Evolutionary conservation across 2,329 filamentous ascomycete species (phyloP).

Genomic region (Xylaria hypoxylon): DNA sequence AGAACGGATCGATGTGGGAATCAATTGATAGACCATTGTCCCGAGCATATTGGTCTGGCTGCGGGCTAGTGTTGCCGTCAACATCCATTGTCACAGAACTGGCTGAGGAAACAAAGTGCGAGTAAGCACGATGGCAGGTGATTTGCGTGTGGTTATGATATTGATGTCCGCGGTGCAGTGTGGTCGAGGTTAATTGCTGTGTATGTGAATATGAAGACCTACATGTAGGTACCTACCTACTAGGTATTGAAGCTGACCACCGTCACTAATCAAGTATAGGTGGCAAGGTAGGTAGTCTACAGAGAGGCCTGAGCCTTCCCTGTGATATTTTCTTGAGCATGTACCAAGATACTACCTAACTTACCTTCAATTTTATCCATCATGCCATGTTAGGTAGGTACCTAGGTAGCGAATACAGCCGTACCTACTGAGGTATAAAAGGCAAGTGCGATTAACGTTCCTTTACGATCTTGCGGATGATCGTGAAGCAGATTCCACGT

Average conservation of each 20-base stretch:
- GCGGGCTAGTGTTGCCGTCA: slow-evolving; percentile 14
- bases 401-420: neutral
- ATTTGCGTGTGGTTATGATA: too few relatives aligned
- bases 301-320: neutral
- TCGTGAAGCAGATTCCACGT: too few relatives aligned
- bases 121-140: neutral
- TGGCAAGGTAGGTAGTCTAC: too few relatives aligned
- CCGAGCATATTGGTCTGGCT: slow-evolving; percentile 46
- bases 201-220: too few relatives aligned
- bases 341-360: too few relatives aligned
- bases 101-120: neutral
- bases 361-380: too few relatives aligned
- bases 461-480: neutral
- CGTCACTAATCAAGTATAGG: too few relatives aligned
- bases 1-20: slow-evolving; percentile 40
- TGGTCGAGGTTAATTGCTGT: too few relatives aligned
- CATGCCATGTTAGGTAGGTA: too few relatives aligned
- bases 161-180: too few relatives aligned
- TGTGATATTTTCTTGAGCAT: neutral
- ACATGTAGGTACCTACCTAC: too few relatives aligned
- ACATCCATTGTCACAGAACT: slow-evolving; percentile 22
- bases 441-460: neutral
- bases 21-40: slow-evolving; percentile 44
- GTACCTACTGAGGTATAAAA: neutral
- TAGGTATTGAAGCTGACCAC: too few relatives aligned